Base-by-base conservation (phyloP, 257 asterid species). In the Petunia axillaris region DNA sequence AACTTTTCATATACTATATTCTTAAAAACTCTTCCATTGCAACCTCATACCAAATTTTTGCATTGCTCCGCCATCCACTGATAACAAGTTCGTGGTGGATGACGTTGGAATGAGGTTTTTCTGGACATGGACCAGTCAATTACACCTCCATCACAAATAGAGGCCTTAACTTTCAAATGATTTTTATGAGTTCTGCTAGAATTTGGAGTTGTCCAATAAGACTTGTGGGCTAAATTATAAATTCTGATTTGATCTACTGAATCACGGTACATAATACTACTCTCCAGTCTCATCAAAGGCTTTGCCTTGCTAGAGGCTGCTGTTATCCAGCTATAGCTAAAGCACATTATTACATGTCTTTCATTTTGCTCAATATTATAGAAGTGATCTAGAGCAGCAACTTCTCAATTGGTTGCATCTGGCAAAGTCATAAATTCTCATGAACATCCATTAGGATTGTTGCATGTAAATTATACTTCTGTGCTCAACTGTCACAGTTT, bases 401-500 rank as follows among this genome's bases (percentile, higher is more conserved):
- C 77, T 71, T 71, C 62, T 71, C 35, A 48, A 48, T 50, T 39
- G 8, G 43, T 71, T 71, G 44, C 60, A 48, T 71, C 77, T 35
- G 25, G 25, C 3, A 48, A 71, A 52, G 50, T 71, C 62, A 46
- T 71, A 35, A 59, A 48, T 10, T 71, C 44, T 48, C 44, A 71
- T 71, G 60, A 71, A 35, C 77, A 71, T 71, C 77, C 48, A 71
- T 44, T 71, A 48, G 44, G 48, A 70, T 46, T 57, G 63, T 57
- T 57, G 63, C 77, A 35, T 71, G 77, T 11, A 48, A 71, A 11
- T 9, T 71, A 1, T 71, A 53, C 50, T 6, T 71, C 77, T 43
- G 13, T 48, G 3, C 50, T 48, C 60, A 71, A 35, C 44, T 11
- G 60, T 71, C 60, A 68, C 10, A 7, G 48, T 25, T 70, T 10